These are phyloP conservation scores for Pseudocercospora fijiensis DNA, from an alignment of 2,329 filamentous ascomycete genomes.

Conservation along the genomic window DNA sequence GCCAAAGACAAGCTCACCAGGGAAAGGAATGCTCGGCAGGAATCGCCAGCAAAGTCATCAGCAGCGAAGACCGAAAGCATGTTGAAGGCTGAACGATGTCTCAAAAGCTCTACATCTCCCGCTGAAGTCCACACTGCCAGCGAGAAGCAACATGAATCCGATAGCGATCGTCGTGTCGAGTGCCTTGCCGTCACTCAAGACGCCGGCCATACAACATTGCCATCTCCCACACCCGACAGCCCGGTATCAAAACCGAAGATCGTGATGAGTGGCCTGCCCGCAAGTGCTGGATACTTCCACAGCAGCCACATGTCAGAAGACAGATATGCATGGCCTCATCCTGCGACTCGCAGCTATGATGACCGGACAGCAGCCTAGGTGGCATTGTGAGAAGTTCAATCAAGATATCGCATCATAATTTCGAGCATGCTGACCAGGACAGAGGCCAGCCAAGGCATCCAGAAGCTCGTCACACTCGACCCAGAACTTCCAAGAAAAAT, in stretches of 20 bases:
- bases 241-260: not conserved
- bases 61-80: not conserved
- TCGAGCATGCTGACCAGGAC: not conserved
- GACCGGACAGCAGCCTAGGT: slow-evolving; percentile 1
- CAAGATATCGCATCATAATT: not conserved
- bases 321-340: not conserved
- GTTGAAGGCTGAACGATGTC: not conserved
- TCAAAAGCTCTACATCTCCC: not conserved
- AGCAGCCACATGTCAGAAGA: not conserved
- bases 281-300: not conserved
- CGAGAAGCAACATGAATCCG: not conserved
- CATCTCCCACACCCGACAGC: not conserved
- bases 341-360: not conserved
- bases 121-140: not conserved
- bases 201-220: not conserved
- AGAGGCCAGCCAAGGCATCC: not conserved
- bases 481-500: not conserved
- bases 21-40: not conserved
- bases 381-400: not conserved
- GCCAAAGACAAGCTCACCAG: not conserved
- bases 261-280: not conserved
- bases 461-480: not conserved
- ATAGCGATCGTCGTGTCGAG: not conserved
- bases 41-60: not conserved
- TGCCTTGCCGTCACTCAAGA: not conserved